A percentile compares a stretch with the other conserved stretches of the same genome.
These are phyloP conservation scores for Rheum nobile DNA, from an alignment of 148 eudicot species.

Conservation along the genomic window DNA sequence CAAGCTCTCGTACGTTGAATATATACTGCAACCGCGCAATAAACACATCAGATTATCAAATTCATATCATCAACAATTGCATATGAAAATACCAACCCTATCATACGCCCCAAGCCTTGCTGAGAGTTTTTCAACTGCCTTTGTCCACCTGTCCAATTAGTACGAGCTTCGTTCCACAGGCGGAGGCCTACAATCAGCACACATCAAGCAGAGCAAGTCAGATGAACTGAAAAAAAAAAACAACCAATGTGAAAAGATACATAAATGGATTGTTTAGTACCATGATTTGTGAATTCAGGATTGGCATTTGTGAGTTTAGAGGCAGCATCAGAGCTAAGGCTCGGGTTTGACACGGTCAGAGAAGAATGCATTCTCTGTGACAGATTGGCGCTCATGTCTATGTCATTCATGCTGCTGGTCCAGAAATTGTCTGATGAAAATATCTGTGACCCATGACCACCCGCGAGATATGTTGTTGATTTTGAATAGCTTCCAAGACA, in stretches of 20 bases:
- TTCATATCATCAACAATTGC: background rate
- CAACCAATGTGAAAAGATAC: background rate
- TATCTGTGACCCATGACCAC: constrained; percentile 36
- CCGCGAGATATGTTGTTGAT: constrained; percentile 26
- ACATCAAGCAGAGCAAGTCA: background rate
- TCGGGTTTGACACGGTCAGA: constrained; percentile 49
- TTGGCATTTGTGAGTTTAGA: constrained; percentile 22
- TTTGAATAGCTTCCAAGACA: constrained; percentile 58
- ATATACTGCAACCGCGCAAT: constrained; percentile 29
- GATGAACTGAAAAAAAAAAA: background rate
- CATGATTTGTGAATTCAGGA: constrained; percentile 62
- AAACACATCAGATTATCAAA: background rate
- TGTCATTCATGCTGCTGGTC: constrained; percentile 68
- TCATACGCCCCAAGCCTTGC: constrained; percentile 28
- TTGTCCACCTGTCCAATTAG: constrained; percentile 51
- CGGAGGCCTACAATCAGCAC: constrained; percentile 37
- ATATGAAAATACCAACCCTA: constrained; percentile 29
- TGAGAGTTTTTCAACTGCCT: constrained; percentile 20
- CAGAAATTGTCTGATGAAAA: constrained; percentile 63
- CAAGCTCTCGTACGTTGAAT: constrained; percentile 47
- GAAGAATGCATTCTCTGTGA: constrained; percentile 72
- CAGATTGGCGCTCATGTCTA: constrained; percentile 41
- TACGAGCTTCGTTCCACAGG: constrained; percentile 62
- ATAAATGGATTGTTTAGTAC: constrained; percentile 17
- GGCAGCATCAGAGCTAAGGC: constrained; percentile 28